phyloP scores from a whole-genome alignment of 257 asterid genomes.

The Scutellaria galericulata region DNA sequence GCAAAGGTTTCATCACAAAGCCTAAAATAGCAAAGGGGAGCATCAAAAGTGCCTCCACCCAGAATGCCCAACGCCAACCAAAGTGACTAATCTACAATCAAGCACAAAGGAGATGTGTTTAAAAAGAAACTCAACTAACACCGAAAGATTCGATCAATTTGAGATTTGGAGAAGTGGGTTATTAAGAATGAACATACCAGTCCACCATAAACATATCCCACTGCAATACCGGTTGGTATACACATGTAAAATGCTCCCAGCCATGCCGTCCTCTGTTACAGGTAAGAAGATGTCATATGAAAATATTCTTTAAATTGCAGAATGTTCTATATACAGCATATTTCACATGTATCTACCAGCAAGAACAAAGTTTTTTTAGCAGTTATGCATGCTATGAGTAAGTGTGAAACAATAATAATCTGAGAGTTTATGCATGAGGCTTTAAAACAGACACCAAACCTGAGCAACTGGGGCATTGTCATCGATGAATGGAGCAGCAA shows the following conservation, averaged over 20 bases:
- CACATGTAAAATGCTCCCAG: conserved; percentile 98
- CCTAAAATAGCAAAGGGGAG: conserved; percentile 89
- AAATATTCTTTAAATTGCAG: conserved; percentile 12
- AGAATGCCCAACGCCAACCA: conserved; percentile 90
- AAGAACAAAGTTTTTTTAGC: neutral
- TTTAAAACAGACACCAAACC: conserved; percentile 50
- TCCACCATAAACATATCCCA: conserved; percentile 98
- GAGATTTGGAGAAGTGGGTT: conserved; percentile 22
- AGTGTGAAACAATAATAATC: conserved; percentile 17
- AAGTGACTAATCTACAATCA: conserved; percentile 61
- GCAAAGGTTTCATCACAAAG: conserved; percentile 85
- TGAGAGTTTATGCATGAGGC: conserved; percentile 15
- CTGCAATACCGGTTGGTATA: conserved; percentile 86
- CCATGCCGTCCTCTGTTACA: conserved; percentile 88
- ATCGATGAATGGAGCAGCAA: conserved; percentile 98
- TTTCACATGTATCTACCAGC: conserved; percentile 20
- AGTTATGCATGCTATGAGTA: conserved; percentile 9
- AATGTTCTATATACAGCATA: conserved; percentile 16
- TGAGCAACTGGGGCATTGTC: conserved; percentile 92
- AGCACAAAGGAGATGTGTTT: conserved; percentile 18
- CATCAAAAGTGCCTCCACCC: conserved; percentile 87
- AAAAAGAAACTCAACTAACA: neutral
- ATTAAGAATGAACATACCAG: conserved; percentile 56
- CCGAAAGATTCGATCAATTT: neutral
- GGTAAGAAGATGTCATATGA: conserved; percentile 21